phyloP scores from a whole-genome alignment of 305 asterid genomes.

The Caryopteris hybrid region DNA sequence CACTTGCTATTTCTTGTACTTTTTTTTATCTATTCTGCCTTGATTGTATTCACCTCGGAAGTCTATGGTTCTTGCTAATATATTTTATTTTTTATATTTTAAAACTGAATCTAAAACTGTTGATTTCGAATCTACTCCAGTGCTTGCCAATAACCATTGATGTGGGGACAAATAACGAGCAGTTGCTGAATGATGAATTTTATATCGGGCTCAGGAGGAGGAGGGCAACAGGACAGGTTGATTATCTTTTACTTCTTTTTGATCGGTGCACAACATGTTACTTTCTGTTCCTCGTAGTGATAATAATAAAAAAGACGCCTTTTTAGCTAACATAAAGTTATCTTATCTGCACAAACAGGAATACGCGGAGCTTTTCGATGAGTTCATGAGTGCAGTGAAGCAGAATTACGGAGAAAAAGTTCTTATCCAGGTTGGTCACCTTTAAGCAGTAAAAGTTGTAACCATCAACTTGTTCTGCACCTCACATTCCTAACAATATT shows the following conservation, averaged over 20 bases:
- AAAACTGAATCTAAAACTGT: neutral
- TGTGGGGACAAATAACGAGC: constrained; percentile 88
- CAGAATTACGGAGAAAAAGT: constrained; percentile 94
- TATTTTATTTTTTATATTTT: no score
- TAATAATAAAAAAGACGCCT: no score
- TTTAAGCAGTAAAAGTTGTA: neutral
- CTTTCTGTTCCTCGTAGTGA: no score
- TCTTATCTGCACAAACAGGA: constrained; percentile 48
- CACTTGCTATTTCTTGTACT: neutral
- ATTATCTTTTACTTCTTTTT: constrained; percentile 1
- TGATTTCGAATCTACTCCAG: constrained; percentile 33
- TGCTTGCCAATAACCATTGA: constrained; percentile 93
- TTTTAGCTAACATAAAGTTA: neutral
- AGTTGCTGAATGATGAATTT: constrained; percentile 73
- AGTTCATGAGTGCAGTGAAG: constrained; percentile 92
- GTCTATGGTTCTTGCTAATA: neutral
- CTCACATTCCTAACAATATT: constrained; percentile 9
- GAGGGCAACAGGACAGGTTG: constrained; percentile 92
- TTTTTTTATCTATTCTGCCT: neutral
- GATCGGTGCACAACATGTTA: no score
- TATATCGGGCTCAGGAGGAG: constrained; percentile 85
- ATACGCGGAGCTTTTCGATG: constrained; percentile 82
- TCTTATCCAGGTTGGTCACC: constrained; percentile 68
- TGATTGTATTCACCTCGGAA: neutral
- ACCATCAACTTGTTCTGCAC: neutral